phyloP scores from a whole-genome alignment of 768 basidiomycete genomes.

The Leccinum broughii region DNA sequence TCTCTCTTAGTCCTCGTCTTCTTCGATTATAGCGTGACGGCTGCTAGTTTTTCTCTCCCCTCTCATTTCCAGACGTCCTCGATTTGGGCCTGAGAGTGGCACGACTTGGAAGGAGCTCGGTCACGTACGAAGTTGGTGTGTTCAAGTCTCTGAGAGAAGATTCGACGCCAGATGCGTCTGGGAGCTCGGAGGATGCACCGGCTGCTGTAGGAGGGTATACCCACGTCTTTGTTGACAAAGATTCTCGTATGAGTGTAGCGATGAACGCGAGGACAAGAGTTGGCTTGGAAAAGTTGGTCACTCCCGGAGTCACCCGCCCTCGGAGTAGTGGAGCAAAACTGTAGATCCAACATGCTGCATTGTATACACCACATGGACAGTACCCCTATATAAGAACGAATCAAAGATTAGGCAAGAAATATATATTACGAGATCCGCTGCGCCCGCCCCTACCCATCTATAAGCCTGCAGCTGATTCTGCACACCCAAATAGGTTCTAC shows the following conservation, averaged over 20 bases:
- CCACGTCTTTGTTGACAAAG: conserved; percentile 77
- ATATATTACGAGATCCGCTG: background rate
- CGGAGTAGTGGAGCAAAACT: conserved; percentile 15
- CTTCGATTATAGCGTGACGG: background rate
- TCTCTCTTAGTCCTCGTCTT: background rate
- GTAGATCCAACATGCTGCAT: conserved; percentile 5
- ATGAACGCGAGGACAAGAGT: conserved; percentile 44
- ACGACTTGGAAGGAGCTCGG: conserved; percentile 72
- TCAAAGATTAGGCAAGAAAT: conserved; percentile 1
- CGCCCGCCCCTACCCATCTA: background rate
- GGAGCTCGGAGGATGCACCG: conserved; percentile 21
- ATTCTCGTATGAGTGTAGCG: conserved; percentile 53
- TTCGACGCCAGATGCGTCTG: conserved; percentile 10
- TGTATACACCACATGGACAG: background rate
- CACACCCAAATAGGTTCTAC: background rate
- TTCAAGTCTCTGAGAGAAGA: conserved; percentile 42
- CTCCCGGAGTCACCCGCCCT: background rate
- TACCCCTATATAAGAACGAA: background rate
- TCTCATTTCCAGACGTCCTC: conserved; percentile 71
- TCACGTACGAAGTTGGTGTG: conserved; percentile 77
- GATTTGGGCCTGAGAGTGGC: conserved; percentile 70
- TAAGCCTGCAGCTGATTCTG: background rate
- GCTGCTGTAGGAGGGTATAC: conserved; percentile 62
- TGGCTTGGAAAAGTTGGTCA: conserved; percentile 40
- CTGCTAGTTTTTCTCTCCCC: conserved; percentile 67